These are phyloP conservation scores for Xylona heveae DNA, from an alignment of 495 filamentous ascomycete species.

Conservation along the genomic window DNA sequence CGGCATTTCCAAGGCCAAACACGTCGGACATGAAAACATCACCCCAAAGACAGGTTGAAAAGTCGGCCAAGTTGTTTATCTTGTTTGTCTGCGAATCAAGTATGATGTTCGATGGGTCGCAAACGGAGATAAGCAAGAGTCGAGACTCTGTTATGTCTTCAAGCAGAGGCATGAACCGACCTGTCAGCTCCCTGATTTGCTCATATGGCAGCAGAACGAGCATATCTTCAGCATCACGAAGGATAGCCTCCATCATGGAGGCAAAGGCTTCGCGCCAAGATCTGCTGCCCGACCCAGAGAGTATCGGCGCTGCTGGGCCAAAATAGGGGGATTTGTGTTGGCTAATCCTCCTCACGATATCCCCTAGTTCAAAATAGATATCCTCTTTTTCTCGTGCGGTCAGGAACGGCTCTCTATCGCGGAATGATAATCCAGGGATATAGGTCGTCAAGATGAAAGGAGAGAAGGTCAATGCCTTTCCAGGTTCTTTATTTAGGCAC, in stretches of 20 bases:
- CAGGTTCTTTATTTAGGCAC: too few relatives aligned
- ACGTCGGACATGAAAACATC: neutral
- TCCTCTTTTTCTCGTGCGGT: too few relatives aligned
- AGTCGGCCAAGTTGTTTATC: neutral
- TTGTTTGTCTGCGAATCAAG: neutral
- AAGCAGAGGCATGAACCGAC: neutral
- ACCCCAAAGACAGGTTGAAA: neutral
- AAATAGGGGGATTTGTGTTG: neutral
- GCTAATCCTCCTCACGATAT: neutral
- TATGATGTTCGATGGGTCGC: neutral
- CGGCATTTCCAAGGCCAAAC: too few relatives aligned
- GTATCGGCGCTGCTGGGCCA: neutral
- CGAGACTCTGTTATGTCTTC: neutral
- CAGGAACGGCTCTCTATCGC: too few relatives aligned
- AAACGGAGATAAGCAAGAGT: neutral
- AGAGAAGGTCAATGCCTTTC: too few relatives aligned
- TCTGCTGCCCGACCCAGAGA: neutral
- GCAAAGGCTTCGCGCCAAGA: constrained; percentile 1
- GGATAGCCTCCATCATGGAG: neutral
- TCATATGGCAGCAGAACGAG: constrained; percentile 1
- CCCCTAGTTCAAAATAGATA: neutral
- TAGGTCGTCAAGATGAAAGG: too few relatives aligned
- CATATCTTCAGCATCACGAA: constrained; percentile 2
- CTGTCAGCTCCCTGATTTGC: neutral
- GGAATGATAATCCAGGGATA: too few relatives aligned